phyloP scores from a whole-genome alignment of 1,139 yeast species.

The Yamadazyma epiphylla region DNA sequence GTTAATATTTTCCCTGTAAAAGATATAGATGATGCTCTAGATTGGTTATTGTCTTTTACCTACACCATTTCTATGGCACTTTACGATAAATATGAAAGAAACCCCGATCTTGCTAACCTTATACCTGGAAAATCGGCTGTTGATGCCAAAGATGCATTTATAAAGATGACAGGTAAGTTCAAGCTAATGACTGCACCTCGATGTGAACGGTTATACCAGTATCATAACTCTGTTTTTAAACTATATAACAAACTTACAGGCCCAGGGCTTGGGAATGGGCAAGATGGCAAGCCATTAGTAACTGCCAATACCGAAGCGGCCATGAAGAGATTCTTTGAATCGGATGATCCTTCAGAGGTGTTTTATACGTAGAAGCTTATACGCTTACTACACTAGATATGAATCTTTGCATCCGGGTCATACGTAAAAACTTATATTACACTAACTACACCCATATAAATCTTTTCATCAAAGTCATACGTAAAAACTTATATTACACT shows the following conservation, averaged over 20 bases:
- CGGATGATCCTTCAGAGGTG: constrained; percentile 49
- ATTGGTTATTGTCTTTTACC: constrained; percentile 55
- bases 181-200: constrained; percentile 50
- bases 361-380: too few species aligned
- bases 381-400: too few species aligned
- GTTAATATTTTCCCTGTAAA: constrained; percentile 48
- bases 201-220: constrained; percentile 31
- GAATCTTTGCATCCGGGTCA: too few species aligned
- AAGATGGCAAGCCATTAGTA: constrained; percentile 20
- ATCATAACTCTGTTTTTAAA: constrained; percentile 34
- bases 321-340: constrained; percentile 42
- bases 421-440: too few species aligned
- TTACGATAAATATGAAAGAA: constrained; percentile 54
- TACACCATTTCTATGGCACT: constrained; percentile 51
- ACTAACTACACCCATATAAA: too few species aligned
- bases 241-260: constrained; percentile 26
- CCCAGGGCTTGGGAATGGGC: constrained; percentile 30
- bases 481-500: too few species aligned
- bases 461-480: too few species aligned
- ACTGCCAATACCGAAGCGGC: constrained; percentile 39
- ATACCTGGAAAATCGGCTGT: constrained; percentile 54
- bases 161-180: constrained; percentile 51
- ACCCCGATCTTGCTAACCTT: constrained; percentile 50
- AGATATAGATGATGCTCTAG: constrained; percentile 43
- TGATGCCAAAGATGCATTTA: constrained; percentile 41